Conservation (phyloP, 345 rosid species). For the Anastatica hierochuntica region DNA sequence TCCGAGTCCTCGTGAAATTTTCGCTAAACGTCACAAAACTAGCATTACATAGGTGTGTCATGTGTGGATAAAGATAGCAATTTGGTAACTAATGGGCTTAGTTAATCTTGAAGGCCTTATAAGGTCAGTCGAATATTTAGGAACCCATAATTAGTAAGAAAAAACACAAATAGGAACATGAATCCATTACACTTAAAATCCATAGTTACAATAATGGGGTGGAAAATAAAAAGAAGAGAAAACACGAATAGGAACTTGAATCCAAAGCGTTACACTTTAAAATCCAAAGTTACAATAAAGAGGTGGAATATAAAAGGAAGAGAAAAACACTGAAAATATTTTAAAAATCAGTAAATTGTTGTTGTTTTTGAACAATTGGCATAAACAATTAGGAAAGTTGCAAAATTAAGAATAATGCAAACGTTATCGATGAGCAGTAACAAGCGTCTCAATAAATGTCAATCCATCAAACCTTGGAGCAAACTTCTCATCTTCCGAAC, state of each 20-base stretch:
- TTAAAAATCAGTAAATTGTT: conserved; percentile 4
- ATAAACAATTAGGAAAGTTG: too few species aligned
- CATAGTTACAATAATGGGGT: too few species aligned
- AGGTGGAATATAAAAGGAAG: not conserved
- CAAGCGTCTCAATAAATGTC: conserved; percentile 81
- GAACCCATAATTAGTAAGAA: not conserved
- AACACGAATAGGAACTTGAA: too few species aligned
- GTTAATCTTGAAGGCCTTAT: not conserved
- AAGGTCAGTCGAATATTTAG: not conserved
- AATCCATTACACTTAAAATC: too few species aligned
- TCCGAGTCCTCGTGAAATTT: too few species aligned
- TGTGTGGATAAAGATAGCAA: not conserved
- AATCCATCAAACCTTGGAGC: conserved; percentile 79
- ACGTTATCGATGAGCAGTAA: conserved; percentile 76
- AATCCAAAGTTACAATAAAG: not conserved
- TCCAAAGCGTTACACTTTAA: not conserved
- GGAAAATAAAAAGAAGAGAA: too few species aligned
- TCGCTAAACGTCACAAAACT: not conserved
- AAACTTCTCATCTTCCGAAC: conserved; percentile 41
- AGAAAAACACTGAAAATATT: not conserved
- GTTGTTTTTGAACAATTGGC: not conserved
- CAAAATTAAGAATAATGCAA: too few species aligned
- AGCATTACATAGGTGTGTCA: not conserved
- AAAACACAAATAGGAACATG: not conserved
- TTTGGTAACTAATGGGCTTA: conserved; percentile 10